Conservation (phyloP, 768 basidiomycete species). For the Boletus barrowsii region DNA sequence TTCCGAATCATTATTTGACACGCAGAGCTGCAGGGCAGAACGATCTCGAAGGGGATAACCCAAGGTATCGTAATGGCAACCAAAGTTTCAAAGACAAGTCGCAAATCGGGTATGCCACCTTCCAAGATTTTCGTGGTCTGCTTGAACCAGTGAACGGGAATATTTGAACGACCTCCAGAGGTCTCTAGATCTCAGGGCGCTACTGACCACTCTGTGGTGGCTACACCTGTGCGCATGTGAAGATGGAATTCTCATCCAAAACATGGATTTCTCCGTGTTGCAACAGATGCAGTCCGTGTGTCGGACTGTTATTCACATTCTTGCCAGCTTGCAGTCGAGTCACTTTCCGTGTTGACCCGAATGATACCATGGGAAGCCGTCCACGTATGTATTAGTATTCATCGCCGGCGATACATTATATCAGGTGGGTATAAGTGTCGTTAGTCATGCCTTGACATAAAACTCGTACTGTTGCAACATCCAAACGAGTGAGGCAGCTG, state of each 20-base stretch:
- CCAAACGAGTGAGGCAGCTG: slow-evolving; percentile 74
- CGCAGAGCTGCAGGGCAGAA: background rate
- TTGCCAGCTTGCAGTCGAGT: background rate
- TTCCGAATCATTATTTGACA: slow-evolving; percentile 1
- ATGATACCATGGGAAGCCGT: background rate
- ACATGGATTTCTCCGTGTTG: slow-evolving; percentile 9
- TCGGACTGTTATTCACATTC: background rate
- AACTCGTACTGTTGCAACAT: slow-evolving; percentile 82
- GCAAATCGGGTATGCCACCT: background rate
- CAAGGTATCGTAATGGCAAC: slow-evolving; percentile 10
- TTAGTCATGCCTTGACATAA: slow-evolving; percentile 52
- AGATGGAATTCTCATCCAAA: background rate
- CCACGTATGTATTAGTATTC: slow-evolving; percentile 1
- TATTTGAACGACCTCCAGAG: background rate
- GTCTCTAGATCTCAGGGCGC: background rate
- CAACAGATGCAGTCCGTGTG: slow-evolving; percentile 2
- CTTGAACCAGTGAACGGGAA: background rate
- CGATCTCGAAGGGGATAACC: background rate
- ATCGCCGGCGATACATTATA: background rate
- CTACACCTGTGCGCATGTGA: background rate
- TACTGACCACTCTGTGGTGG: background rate
- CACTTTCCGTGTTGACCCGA: too few species aligned
- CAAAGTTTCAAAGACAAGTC: slow-evolving; percentile 7
- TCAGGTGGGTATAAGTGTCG: background rate
- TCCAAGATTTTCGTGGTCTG: background rate